These are phyloP conservation scores for Raffaelea albimanens DNA, from an alignment of 2,329 filamentous ascomycete genomes.

Conservation along the genomic window DNA sequence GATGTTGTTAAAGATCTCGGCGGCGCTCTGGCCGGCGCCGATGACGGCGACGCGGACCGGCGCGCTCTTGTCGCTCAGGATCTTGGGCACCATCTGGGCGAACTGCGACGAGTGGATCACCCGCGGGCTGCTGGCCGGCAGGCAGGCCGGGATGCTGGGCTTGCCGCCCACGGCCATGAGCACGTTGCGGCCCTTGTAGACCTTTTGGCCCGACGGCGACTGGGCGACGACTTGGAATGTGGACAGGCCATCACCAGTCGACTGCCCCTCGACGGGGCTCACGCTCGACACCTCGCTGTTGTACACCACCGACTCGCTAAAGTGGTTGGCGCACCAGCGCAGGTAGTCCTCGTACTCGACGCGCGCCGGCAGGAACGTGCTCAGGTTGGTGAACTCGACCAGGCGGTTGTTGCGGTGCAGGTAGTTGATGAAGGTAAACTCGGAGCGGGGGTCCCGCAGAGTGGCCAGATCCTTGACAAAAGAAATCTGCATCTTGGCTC, in stretches of 20 bases:
- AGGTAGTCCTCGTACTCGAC: constrained; percentile 94
- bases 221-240: constrained; percentile 59
- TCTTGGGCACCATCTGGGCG: constrained; percentile 50
- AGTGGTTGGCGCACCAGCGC: constrained; percentile 79
- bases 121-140: constrained; percentile 60
- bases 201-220: constrained; percentile 48
- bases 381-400: constrained; percentile 82
- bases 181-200: constrained; percentile 56
- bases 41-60: constrained; percentile 73
- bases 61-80: constrained; percentile 45
- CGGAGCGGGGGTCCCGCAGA: constrained; percentile 73
- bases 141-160: constrained; percentile 59
- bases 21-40: constrained; percentile 84
- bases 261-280: constrained; percentile 39
- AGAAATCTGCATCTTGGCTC: constrained; percentile 94
- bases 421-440: constrained; percentile 96
- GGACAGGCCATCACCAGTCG: constrained; percentile 37
- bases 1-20: constrained; percentile 90
- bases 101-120: constrained; percentile 89
- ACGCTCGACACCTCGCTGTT: constrained; percentile 68
- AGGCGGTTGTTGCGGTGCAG: constrained; percentile 73
- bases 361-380: constrained; percentile 78
- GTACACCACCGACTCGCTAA: constrained; percentile 65
- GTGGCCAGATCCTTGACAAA: constrained; percentile 95
- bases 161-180: constrained; percentile 48